Evolutionary conservation across 441 rosid species (phyloP).

Genomic region (Gossypium davidsonii): DNA sequence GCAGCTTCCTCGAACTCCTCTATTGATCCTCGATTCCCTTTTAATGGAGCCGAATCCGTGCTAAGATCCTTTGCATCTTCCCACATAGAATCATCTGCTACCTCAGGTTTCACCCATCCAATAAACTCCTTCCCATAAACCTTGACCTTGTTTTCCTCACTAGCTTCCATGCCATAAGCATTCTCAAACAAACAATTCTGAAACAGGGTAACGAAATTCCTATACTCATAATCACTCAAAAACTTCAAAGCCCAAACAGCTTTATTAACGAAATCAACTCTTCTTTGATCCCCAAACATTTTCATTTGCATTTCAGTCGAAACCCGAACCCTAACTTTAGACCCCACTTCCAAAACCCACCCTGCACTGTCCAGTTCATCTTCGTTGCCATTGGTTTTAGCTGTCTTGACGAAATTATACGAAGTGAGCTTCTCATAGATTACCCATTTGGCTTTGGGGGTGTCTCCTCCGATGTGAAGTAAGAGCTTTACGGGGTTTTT

Average conservation of each 20-base stretch:
- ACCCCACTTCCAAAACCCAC: conserved; percentile 52
- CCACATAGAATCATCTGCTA: conserved; percentile 67
- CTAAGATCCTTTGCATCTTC: conserved; percentile 48
- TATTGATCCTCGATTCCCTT: conserved; percentile 29
- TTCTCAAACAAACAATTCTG: conserved; percentile 62
- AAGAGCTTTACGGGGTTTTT: conserved; percentile 57
- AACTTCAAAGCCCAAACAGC: conserved; percentile 74
- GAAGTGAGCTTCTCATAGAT: conserved; percentile 41
- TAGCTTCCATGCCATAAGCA: conserved; percentile 42
- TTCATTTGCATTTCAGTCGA: conserved; percentile 56
- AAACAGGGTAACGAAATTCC: conserved; percentile 45
- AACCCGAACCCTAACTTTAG: conserved; percentile 50
- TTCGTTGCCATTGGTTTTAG: conserved; percentile 16
- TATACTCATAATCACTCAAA: conserved; percentile 43
- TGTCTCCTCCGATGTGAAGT: conserved; percentile 59
- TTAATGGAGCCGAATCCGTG: conserved; percentile 23
- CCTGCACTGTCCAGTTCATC: conserved; percentile 19
- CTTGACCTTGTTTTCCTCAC: conserved; percentile 47
- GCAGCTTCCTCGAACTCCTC: conserved; percentile 69
- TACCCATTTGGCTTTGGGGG: conserved; percentile 63
- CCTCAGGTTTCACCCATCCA: conserved; percentile 63
- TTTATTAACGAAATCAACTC: conserved; percentile 51
- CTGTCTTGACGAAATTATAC: conserved; percentile 30
- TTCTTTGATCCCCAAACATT: conserved; percentile 58
- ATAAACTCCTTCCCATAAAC: conserved; percentile 64